Conservation (phyloP, 2,329 filamentous ascomycete species). For the Claviceps sp. region DNA sequence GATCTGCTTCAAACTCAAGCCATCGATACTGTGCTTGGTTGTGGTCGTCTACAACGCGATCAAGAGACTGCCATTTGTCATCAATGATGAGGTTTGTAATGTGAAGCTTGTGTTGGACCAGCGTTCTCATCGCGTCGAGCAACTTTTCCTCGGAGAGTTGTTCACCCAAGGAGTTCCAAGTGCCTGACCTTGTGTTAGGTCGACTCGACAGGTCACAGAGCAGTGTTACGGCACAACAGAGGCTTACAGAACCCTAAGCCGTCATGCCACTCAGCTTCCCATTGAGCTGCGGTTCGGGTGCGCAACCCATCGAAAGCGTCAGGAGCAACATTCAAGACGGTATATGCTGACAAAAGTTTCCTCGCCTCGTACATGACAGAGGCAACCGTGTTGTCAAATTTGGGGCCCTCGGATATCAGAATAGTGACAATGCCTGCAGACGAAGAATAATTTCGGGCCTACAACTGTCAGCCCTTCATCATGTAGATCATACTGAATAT, state of each 20-base stretch:
- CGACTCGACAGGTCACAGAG: slow-evolving; percentile 8
- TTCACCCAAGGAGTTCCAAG: slow-evolving; percentile 89
- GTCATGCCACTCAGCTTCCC: slow-evolving; percentile 84
- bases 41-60: slow-evolving; percentile 31
- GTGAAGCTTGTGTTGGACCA: slow-evolving; percentile 60
- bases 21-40: slow-evolving; percentile 50
- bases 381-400: slow-evolving; percentile 63
- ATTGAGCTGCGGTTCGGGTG: slow-evolving; percentile 42
- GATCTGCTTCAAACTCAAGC: slow-evolving; percentile 78
- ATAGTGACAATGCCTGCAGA: slow-evolving; percentile 43
- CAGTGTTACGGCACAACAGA: neutral
- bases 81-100: slow-evolving; percentile 86
- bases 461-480: slow-evolving; percentile 6
- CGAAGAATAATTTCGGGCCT: slow-evolving; percentile 54
- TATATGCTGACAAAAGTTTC: slow-evolving; percentile 30
- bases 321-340: slow-evolving; percentile 26
- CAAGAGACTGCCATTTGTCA: slow-evolving; percentile 86
- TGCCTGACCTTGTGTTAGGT: slow-evolving; percentile 32
- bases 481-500: neutral
- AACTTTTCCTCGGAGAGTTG: slow-evolving; percentile 70
- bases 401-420: slow-evolving; percentile 56
- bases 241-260: slow-evolving; percentile 71
- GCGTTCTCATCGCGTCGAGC: slow-evolving; percentile 55
- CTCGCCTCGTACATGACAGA: slow-evolving; percentile 83
- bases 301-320: slow-evolving; percentile 32